A percentile compares a stretch with the other conserved stretches of the same genome.
Conservation (phyloP, 805 yeast genomes). For the Lipomyces lipofer region DNA sequence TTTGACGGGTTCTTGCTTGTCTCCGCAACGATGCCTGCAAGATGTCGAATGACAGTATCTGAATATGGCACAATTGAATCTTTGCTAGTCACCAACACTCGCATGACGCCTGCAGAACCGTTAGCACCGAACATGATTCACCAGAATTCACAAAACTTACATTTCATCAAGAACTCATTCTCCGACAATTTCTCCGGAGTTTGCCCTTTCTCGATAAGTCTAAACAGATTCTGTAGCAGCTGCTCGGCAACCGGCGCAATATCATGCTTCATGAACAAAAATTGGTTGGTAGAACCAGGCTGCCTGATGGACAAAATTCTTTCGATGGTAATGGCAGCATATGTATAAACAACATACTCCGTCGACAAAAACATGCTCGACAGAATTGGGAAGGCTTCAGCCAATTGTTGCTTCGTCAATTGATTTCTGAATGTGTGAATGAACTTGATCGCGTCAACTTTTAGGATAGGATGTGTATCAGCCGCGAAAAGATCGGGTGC, state of each 20-base stretch:
- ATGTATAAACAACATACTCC: slow-evolving; percentile 84
- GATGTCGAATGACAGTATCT: slow-evolving; percentile 55
- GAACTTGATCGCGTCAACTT: slow-evolving; percentile 90
- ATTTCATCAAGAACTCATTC: slow-evolving; percentile 88
- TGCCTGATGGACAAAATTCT: slow-evolving; percentile 74
- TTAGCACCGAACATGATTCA: neutral
- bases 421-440: slow-evolving; percentile 90
- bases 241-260: slow-evolving; percentile 62
- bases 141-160: slow-evolving; percentile 38
- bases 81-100: slow-evolving; percentile 75
- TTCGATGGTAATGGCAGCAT: slow-evolving; percentile 90
- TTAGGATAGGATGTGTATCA: slow-evolving; percentile 69
- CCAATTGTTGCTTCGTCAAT: slow-evolving; percentile 78
- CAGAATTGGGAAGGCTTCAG: slow-evolving; percentile 76
- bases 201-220: slow-evolving; percentile 58
- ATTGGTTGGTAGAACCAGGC: slow-evolving; percentile 44
- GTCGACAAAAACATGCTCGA: slow-evolving; percentile 64
- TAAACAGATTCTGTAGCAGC: slow-evolving; percentile 64
- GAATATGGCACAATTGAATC: slow-evolving; percentile 42
- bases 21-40: slow-evolving; percentile 64
- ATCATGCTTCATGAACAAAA: slow-evolving; percentile 73
- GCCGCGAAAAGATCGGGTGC: slow-evolving; percentile 71
- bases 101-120: no score
- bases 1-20: slow-evolving; percentile 91
- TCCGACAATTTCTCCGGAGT: slow-evolving; percentile 92